Conservation (phyloP, 768 basidiomycete species). For the Panaeolus papilionaceus region DNA sequence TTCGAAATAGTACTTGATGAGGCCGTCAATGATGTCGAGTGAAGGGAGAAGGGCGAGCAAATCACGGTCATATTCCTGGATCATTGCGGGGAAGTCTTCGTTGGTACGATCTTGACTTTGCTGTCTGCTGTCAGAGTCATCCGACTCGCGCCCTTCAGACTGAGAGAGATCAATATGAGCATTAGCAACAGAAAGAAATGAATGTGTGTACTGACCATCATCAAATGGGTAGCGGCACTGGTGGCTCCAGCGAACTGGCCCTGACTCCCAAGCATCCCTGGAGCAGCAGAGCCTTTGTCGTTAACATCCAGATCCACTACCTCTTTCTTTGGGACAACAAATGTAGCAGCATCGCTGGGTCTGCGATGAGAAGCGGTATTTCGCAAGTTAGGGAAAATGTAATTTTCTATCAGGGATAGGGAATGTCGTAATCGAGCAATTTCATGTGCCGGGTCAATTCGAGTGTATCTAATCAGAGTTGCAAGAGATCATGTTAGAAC, state of each 20-base stretch:
- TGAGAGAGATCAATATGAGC: constrained; percentile 32
- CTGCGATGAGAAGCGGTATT: constrained; percentile 40
- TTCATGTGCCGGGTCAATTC: constrained; percentile 70
- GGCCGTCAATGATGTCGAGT: constrained; percentile 71
- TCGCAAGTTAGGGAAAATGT: constrained; percentile 55
- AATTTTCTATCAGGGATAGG: constrained; percentile 68
- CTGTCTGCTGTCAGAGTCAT: constrained; percentile 59
- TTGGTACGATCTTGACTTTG: constrained; percentile 54
- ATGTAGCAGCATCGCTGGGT: constrained; percentile 40
- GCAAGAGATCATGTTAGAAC: constrained; percentile 24
- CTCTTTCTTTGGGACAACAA: constrained; percentile 60
- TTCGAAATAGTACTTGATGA: constrained; percentile 81
- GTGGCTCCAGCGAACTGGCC: constrained; percentile 81
- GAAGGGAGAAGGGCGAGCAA: constrained; percentile 70
- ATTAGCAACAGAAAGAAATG: constrained; percentile 21
- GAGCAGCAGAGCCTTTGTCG: constrained; percentile 54
- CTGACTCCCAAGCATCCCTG: constrained; percentile 72
- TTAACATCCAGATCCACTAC: constrained; percentile 50
- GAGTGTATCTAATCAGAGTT: constrained; percentile 41
- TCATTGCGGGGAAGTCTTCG: constrained; percentile 50
- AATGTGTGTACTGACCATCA: constrained; percentile 51
- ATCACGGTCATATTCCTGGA: constrained; percentile 73
- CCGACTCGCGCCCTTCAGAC: constrained; percentile 55
- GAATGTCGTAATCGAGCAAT: constrained; percentile 74
- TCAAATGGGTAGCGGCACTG: constrained; percentile 71